Conservation (phyloP, 148 eudicot species). For the Pouteria glomerata region DNA sequence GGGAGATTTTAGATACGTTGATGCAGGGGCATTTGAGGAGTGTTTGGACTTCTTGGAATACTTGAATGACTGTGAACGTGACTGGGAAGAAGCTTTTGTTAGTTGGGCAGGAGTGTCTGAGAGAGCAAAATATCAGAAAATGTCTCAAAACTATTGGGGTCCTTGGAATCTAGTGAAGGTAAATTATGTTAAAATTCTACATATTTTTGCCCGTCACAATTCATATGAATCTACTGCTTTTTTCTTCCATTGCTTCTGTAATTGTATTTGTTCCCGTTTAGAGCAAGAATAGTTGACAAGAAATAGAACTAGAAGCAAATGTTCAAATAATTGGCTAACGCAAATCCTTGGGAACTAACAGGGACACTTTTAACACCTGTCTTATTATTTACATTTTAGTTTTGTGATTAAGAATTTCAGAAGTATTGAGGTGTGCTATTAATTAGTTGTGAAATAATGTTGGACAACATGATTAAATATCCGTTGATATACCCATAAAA, state of each 20-base stretch:
- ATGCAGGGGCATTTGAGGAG: conserved; percentile 85
- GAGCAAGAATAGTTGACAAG: background rate
- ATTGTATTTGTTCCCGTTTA: background rate
- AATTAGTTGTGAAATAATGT: background rate
- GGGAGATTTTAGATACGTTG: conserved; percentile 90
- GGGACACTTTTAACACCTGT: background rate
- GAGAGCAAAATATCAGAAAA: conserved; percentile 47
- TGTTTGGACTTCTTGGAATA: conserved; percentile 76
- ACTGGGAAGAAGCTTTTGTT: conserved; percentile 85
- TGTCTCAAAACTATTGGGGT: conserved; percentile 56
- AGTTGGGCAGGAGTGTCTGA: conserved; percentile 63
- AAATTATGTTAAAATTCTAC: conserved; percentile 13
- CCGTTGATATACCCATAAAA: background rate
- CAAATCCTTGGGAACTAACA: background rate
- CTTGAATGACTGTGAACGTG: conserved; percentile 57
- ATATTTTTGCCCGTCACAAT: background rate
- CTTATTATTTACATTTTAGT: background rate
- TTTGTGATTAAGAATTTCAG: background rate
- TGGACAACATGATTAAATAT: background rate
- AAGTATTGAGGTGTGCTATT: background rate
- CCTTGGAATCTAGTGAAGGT: conserved; percentile 93
- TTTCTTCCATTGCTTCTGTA: background rate
- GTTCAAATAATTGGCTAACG: background rate
- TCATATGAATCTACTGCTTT: background rate
- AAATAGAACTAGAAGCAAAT: background rate